These are phyloP conservation scores for Entelexis sorbosivorans DNA, from an alignment of 1,139 yeast species.

Conservation along the genomic window DNA sequence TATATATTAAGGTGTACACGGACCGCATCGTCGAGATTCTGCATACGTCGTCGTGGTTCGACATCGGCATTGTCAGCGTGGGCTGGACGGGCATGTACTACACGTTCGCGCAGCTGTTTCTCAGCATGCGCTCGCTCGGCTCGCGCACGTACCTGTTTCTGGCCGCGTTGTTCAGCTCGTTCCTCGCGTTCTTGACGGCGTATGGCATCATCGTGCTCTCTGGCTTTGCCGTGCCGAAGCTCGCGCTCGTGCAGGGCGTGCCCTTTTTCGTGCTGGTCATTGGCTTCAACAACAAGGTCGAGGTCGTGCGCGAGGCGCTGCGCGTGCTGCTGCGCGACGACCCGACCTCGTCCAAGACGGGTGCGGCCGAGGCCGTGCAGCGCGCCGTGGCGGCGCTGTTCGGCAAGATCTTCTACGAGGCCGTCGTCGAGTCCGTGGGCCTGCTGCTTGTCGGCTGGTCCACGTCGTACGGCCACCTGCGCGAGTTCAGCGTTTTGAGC, in stretches of 20 bases:
- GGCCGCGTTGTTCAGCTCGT: constrained; percentile 68
- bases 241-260: constrained; percentile 78
- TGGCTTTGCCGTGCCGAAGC: constrained; percentile 49
- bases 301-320: constrained; percentile 53
- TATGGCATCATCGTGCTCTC: constrained; percentile 46
- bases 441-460: constrained; percentile 63
- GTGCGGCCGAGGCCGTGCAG: constrained; percentile 34
- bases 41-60: constrained; percentile 75
- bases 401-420: constrained; percentile 65
- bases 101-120: constrained; percentile 64
- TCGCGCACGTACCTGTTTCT: constrained; percentile 86
- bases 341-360: constrained; percentile 1
- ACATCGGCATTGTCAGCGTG: constrained; percentile 62
- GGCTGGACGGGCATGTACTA: constrained; percentile 90
- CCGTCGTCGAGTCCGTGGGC: constrained; percentile 62
- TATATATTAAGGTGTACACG: constrained; percentile 42
- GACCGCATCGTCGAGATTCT: constrained; percentile 44
- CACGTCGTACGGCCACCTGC: constrained; percentile 45
- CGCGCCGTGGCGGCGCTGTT: constrained; percentile 60
- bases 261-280: constrained; percentile 89
- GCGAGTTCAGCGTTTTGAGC: constrained; percentile 72
- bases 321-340: constrained; percentile 14
- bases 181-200: constrained; percentile 80
- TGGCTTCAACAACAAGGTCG: constrained; percentile 83
- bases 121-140: constrained; percentile 70